A percentile compares a stretch with the other conserved stretches of the same genome.
These are phyloP conservation scores for Calonectria crousiana DNA, from an alignment of 2,329 filamentous ascomycete genomes.

Conservation along the genomic window DNA sequence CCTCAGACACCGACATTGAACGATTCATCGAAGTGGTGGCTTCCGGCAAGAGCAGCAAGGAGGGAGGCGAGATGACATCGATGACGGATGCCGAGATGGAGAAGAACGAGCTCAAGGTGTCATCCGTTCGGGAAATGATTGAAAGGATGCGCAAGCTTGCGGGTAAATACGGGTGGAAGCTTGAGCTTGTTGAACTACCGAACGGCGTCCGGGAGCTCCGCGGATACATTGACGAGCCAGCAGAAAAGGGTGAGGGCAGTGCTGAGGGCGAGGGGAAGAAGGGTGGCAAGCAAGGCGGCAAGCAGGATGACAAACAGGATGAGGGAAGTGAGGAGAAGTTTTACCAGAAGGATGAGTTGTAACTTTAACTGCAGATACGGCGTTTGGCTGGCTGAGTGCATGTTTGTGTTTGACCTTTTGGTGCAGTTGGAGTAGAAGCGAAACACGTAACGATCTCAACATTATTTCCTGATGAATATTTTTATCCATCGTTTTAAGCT, in stretches of 20 bases:
- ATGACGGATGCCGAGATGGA: conserved; percentile 76
- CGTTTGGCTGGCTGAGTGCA: conserved; percentile 21
- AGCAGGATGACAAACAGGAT: conserved; percentile 21
- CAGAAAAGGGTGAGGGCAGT: conserved; percentile 44
- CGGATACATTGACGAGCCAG: conserved; percentile 74
- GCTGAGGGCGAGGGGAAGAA: conserved; percentile 35
- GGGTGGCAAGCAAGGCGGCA: conserved; percentile 38
- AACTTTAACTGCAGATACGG: conserved; percentile 19
- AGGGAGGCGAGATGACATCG: conserved; percentile 72
- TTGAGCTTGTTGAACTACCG: conserved; percentile 81
- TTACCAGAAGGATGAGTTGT: conserved; percentile 61
- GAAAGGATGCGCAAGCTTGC: conserved; percentile 77
- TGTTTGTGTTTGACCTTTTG: not conserved
- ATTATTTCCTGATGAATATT: not conserved
- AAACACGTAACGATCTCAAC: not conserved
- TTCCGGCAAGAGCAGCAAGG: conserved; percentile 59
- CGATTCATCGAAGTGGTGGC: conserved; percentile 60
- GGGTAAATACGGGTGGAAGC: conserved; percentile 79
- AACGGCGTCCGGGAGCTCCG: conserved; percentile 70
- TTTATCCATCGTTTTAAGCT: not conserved
- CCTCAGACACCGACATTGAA: conserved; percentile 37
- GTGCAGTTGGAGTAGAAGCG: not conserved
- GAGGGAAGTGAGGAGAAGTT: conserved; percentile 64
- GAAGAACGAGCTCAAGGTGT: conserved; percentile 73
- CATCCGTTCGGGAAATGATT: conserved; percentile 77